Evolutionary conservation across 2,329 filamentous ascomycete genomes (phyloP), one percentile per base, ranked within the genome.

Genomic region (Magnaporthiopsis rhizophila): DNA sequence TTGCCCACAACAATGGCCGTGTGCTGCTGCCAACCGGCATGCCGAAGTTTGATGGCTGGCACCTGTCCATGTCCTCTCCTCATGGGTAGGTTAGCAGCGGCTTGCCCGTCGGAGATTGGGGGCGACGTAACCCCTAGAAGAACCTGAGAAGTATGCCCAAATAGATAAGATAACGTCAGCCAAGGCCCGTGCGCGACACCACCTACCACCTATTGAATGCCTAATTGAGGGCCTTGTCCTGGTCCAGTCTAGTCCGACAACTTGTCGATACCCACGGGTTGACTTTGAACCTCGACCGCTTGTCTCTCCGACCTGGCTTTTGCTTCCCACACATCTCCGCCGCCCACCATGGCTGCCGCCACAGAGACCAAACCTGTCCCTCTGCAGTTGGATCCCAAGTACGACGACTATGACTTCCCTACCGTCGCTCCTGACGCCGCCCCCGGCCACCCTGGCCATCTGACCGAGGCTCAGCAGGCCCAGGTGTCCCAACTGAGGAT

Each of bases 361-460:
- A 24, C 57, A 15, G 61, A 32, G 24, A 34, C 61, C 56, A 67
- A 66, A 62, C 75, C 74, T 72, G 30, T 57, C 50, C 62, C 62
- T 38, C 57, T 86, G 79, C 79, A 86, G 75, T 75, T 92, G 72
- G 88, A 96, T 78, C 84, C 91, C 76, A 97, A 97, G 81, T 96
- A 98, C 83, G 95, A 98, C 80, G 77, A 96, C 81, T 98, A 95
- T 79, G 93, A 97, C 78, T 98, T 86, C 81, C 95, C 95, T 68
- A 91, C 88, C 68, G 89, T 85, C 67, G 86, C 91, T 60, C 85
- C 90, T 64, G 85, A 86, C 70, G 76, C 83, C 60, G 85, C 88
- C 74, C 80, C 82, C 71, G 95, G 95, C 69, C 92, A 97, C 77
- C 89, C 94, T 67, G 95, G 95, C 74, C 86, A 96, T 78, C 89